Evolutionary conservation across 768 basidiomycete species (phyloP).

Genomic region (Lentinula detonsa): DNA sequence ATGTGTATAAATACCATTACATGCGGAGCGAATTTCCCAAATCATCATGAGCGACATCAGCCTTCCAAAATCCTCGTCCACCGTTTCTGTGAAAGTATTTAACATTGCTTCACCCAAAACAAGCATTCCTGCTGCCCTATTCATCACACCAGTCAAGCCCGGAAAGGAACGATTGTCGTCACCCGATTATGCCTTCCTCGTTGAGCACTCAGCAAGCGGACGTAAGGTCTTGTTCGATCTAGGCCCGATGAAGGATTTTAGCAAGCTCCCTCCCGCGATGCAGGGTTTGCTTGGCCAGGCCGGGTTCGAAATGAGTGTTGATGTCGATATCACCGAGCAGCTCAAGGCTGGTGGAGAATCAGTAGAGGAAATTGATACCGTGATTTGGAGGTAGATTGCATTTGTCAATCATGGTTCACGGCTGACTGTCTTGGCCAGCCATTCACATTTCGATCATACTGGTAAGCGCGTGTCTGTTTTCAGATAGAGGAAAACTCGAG

Average conservation of each 20-base stretch:
- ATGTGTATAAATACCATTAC: neutral
- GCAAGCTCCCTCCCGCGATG: slow-evolving; percentile 10
- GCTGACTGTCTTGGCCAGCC: slow-evolving; percentile 1
- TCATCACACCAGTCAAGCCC: slow-evolving; percentile 10
- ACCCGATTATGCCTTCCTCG: slow-evolving; percentile 15
- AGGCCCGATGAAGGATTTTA: slow-evolving; percentile 12
- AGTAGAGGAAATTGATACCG: slow-evolving; percentile 10
- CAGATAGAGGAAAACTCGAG: neutral
- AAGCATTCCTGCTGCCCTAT: slow-evolving; percentile 8
- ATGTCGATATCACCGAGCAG: slow-evolving; percentile 10
- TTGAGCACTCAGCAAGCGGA: slow-evolving; percentile 9
- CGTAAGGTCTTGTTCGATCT: slow-evolving; percentile 15
- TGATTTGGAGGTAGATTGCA: slow-evolving; percentile 15
- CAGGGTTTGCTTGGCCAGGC: neutral
- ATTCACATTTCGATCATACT: slow-evolving; percentile 15
- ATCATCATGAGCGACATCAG: slow-evolving; percentile 5
- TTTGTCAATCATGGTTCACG: neutral
- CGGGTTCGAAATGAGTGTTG: slow-evolving; percentile 2
- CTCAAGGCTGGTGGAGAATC: slow-evolving; percentile 10
- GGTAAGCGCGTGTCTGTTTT: slow-evolving; percentile 1
- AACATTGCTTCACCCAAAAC: slow-evolving; percentile 4
- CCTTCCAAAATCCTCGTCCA: slow-evolving; percentile 9
- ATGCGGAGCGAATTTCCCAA: neutral
- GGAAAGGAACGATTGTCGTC: slow-evolving; percentile 9
- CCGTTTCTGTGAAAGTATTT: slow-evolving; percentile 12